Percentiles rank a stretch among this genome's conserved stretches.
These are phyloP conservation scores for Phytomonas francai DNA, from an alignment of 208 protist species.

Conservation along the genomic window DNA sequence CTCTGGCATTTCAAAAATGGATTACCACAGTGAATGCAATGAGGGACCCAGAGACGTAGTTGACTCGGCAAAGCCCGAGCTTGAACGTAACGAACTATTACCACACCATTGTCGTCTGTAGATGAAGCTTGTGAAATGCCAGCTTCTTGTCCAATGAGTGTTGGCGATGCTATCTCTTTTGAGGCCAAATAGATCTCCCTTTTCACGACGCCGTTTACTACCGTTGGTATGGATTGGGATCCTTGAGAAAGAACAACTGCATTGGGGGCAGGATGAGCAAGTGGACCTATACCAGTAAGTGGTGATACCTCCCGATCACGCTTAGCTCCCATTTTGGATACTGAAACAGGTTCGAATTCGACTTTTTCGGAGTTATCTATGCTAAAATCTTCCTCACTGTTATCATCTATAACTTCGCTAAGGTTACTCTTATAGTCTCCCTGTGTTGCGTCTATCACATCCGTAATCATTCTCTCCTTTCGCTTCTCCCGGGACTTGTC, in stretches of 20 bases:
- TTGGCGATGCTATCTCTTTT: background rate
- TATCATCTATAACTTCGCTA: conserved; percentile 33
- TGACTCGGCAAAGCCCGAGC: conserved; percentile 48
- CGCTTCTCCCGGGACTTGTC: conserved; percentile 57
- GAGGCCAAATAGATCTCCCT: background rate
- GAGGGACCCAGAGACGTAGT: conserved; percentile 56
- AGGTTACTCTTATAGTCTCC: conserved; percentile 48
- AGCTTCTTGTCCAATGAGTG: background rate
- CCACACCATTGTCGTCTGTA: conserved; percentile 42
- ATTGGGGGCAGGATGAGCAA: background rate
- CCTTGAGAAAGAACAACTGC: background rate
- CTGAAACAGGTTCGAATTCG: background rate
- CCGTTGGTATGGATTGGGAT: background rate
- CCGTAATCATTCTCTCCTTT: conserved; percentile 45
- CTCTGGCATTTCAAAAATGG: conserved; percentile 51
- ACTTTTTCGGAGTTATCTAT: background rate
- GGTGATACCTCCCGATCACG: background rate
- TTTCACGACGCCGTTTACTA: conserved; percentile 6
- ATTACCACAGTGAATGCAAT: conserved; percentile 55
- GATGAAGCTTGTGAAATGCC: conserved; percentile 12
- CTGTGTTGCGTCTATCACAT: conserved; percentile 60
- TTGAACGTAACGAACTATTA: conserved; percentile 59
- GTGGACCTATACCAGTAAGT: background rate
- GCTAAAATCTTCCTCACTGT: conserved; percentile 20
- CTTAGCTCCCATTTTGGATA: background rate